Evolutionary conservation across 805 yeast species (phyloP).

Genomic region (Saturnispora bothae): DNA sequence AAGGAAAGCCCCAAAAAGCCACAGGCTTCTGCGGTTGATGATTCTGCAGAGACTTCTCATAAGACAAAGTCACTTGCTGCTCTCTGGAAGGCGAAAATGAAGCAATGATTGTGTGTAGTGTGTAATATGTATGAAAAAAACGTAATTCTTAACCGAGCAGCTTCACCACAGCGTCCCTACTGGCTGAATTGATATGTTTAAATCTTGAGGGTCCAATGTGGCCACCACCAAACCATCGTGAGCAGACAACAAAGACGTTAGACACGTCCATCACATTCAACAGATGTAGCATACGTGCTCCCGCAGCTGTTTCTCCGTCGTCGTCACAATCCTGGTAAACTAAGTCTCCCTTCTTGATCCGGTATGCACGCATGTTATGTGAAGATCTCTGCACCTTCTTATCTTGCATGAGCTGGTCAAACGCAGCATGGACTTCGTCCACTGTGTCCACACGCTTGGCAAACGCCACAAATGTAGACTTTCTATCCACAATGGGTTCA

Average conservation of each 20-base stretch:
- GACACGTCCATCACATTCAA: conserved; percentile 65
- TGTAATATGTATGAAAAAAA: conserved; percentile 29
- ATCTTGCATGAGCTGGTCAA: conserved; percentile 50
- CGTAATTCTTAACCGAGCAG: conserved; percentile 30
- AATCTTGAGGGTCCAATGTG: conserved; percentile 91
- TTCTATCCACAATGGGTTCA: conserved; percentile 72
- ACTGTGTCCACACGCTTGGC: conserved; percentile 52
- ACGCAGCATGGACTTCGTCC: conserved; percentile 49
- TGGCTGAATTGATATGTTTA: conserved; percentile 82
- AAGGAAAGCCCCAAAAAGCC: not conserved
- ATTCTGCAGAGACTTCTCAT: conserved; percentile 11
- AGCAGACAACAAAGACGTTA: conserved; percentile 79
- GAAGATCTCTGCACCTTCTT: conserved; percentile 54
- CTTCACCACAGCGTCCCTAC: conserved; percentile 69
- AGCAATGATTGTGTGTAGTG: conserved; percentile 22
- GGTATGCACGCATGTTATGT: conserved; percentile 83
- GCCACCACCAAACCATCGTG: conserved; percentile 89
- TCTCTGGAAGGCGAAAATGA: conserved; percentile 12
- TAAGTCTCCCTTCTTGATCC: conserved; percentile 52
- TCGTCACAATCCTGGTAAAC: conserved; percentile 83
- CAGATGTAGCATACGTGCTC: conserved; percentile 72
- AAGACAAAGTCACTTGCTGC: conserved; percentile 9
- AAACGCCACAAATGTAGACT: conserved; percentile 75
- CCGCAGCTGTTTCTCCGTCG: conserved; percentile 97
- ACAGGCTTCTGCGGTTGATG: not conserved